These are phyloP conservation scores for Cornus suecica DNA, from an alignment of 148 eudicot genomes.

Conservation along the genomic window DNA sequence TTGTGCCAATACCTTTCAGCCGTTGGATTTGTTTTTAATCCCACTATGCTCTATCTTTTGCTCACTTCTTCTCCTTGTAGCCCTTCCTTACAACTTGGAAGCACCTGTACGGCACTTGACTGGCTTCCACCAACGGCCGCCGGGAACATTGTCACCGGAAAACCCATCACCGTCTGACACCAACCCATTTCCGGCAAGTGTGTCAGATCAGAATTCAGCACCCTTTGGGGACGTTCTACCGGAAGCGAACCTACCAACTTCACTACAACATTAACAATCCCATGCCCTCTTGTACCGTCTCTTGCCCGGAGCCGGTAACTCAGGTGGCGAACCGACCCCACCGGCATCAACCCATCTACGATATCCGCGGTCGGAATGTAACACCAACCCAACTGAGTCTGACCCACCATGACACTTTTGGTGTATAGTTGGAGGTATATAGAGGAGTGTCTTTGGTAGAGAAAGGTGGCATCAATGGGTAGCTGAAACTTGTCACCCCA, in stretches of 20 bases:
- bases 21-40: not conserved
- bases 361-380: conserved; percentile 51
- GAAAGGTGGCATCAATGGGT: conserved; percentile 35
- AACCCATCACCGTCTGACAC: conserved; percentile 33
- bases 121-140: not conserved
- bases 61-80: not conserved
- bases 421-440: conserved; percentile 37
- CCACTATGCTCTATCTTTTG: not conserved
- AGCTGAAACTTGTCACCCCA: conserved; percentile 61
- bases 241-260: conserved; percentile 25
- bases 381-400: conserved; percentile 49
- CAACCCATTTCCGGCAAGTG: conserved; percentile 14
- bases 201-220: not conserved
- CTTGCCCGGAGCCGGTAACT: conserved; percentile 47
- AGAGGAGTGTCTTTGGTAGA: conserved; percentile 21
- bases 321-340: conserved; percentile 33
- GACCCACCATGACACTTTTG: conserved; percentile 36
- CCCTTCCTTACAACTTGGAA: not conserved
- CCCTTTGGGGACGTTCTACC: conserved; percentile 6
- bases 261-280: conserved; percentile 44
- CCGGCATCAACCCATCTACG: conserved; percentile 30
- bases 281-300: conserved; percentile 65
- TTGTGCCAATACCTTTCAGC: too few species aligned
- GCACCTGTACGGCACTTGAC: not conserved
- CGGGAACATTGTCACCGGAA: conserved; percentile 31